Evolutionary conservation across 1,284 basidiomycete species (phyloP).

Genomic region (Fistulinella cinereoalba): DNA sequence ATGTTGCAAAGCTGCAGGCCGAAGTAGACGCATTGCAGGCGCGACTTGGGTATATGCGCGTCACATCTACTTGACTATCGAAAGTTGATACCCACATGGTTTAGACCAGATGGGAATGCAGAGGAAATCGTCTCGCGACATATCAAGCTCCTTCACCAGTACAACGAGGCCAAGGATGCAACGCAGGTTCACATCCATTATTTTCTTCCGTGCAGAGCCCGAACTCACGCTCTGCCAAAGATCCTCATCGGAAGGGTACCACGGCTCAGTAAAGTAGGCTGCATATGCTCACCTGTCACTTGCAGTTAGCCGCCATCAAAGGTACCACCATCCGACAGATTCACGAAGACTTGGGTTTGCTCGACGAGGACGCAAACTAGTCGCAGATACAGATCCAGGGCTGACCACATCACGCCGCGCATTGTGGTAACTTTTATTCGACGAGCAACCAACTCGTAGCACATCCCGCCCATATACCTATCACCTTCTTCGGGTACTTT

Average conservation of each 20-base stretch:
- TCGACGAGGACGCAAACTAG: constrained; percentile 39
- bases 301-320: constrained; percentile 61
- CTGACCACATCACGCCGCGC: background rate
- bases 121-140: constrained; percentile 66
- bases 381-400: background rate
- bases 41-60: constrained; percentile 51
- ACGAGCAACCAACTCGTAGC: constrained; percentile 72
- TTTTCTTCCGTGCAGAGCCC: background rate
- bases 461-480: constrained; percentile 63
- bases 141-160: constrained; percentile 68
- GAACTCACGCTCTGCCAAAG: constrained; percentile 15
- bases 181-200: constrained; percentile 51
- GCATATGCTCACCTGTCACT: constrained; percentile 13
- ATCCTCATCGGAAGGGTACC: constrained; percentile 35
- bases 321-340: constrained; percentile 66
- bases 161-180: constrained; percentile 81
- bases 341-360: constrained; percentile 66
- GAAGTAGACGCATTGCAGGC: constrained; percentile 53
- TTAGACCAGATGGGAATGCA: constrained; percentile 52
- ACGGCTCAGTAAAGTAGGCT: constrained; percentile 29
- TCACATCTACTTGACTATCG: no score
- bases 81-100: no score
- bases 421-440: constrained; percentile 17
- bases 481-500: constrained; percentile 17
- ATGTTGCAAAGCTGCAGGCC: constrained; percentile 47